phyloP scores from a whole-genome alignment of 2,329 filamentous ascomycete species.

The Diaporthe velutina region DNA sequence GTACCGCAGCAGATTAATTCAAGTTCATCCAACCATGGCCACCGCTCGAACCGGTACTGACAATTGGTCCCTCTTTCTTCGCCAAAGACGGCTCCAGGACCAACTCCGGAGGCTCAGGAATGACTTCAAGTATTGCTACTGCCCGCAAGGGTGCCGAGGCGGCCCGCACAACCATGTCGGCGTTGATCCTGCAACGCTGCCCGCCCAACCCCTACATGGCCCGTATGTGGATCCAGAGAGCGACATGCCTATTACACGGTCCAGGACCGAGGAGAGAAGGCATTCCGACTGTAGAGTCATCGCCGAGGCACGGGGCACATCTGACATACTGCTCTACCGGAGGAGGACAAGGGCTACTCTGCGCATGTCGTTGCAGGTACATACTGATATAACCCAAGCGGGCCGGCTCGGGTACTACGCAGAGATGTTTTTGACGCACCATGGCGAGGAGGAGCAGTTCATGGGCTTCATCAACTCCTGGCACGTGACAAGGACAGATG shows the following conservation, averaged over 20 bases:
- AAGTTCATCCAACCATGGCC: background rate
- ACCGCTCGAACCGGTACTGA: background rate
- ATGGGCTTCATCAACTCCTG: background rate
- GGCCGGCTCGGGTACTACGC: background rate
- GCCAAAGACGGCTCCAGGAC: background rate
- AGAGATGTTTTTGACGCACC: slow-evolving; percentile 9
- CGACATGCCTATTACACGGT: background rate
- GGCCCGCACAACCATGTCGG: background rate
- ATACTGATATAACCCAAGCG: background rate
- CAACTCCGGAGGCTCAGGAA: background rate
- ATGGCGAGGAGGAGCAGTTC: background rate
- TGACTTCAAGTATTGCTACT: background rate
- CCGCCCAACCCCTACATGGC: background rate
- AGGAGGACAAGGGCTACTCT: background rate
- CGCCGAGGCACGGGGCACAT: background rate
- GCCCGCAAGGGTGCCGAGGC: background rate
- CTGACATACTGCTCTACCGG: background rate
- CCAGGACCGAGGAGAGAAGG: background rate
- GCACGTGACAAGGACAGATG: background rate
- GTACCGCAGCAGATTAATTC: too few relatives aligned
- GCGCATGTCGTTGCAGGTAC: slow-evolving; percentile 9
- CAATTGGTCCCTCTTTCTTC: background rate
- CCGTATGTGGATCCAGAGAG: background rate
- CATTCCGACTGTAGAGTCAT: rapidly evolving
- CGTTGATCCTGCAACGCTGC: background rate